Percentiles rank a stretch among this genome's conserved stretches.
phyloP scores from a whole-genome alignment of 1,139 yeast species.

The Hyphopichia burtonii region DNA sequence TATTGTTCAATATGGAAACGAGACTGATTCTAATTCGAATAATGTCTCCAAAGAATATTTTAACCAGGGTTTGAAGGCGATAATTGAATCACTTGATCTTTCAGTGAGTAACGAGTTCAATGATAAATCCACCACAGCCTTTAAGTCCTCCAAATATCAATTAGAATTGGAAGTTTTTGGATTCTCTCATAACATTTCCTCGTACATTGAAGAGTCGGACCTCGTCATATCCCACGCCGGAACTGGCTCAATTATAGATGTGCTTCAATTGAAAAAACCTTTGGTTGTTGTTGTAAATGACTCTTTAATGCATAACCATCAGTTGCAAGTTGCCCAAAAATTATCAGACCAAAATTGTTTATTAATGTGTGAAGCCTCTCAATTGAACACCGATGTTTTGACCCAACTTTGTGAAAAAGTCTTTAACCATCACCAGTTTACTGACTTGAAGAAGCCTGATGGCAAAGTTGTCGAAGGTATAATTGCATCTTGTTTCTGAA shows the following conservation, averaged over 20 bases:
- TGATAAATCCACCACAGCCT: conserved; percentile 2
- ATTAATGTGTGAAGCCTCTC: background rate
- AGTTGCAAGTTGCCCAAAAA: conserved; percentile 68
- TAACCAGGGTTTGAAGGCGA: conserved; percentile 12
- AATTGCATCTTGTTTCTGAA: conserved; percentile 7
- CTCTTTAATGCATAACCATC: conserved; percentile 82
- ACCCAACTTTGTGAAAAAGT: background rate
- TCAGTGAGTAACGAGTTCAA: conserved; percentile 6
- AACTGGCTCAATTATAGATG: conserved; percentile 87
- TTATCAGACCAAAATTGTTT: conserved; percentile 32
- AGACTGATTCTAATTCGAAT: conserved; percentile 22
- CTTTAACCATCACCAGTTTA: background rate
- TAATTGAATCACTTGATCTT: conserved; percentile 11
- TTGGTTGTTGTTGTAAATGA: conserved; percentile 73
- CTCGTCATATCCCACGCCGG: conserved; percentile 88
- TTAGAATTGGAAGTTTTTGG: conserved; percentile 44
- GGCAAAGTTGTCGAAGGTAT: background rate
- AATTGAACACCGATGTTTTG: background rate
- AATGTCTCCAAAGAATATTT: conserved; percentile 26
- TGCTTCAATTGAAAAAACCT: conserved; percentile 54
- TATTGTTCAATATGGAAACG: conserved; percentile 71
- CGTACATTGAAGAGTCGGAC: conserved; percentile 41
- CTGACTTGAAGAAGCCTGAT: background rate
- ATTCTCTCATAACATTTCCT: conserved; percentile 41
- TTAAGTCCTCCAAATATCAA: conserved; percentile 4